Evolutionary conservation across 352 stramenopile species (phyloP), one percentile per base, ranked within the genome.

Genomic region (Pythium insidiosum): DNA sequence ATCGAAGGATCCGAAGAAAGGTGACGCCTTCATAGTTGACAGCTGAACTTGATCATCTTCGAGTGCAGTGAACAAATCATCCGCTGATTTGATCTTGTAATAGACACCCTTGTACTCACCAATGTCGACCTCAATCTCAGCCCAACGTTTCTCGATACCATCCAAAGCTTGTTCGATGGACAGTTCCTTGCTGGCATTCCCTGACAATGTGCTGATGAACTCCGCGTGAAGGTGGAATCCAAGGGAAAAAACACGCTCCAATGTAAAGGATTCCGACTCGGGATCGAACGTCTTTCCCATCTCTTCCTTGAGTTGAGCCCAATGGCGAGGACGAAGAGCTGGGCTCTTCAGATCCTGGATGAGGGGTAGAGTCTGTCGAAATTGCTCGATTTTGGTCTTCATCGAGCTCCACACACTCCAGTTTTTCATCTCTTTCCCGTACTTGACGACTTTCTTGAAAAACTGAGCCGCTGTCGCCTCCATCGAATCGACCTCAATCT

Each of bases 331-430:
- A 7, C 89, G 75, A 24, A 97, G 48, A 6, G 87, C 87, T 19
- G 86, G 84, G 28, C 86, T 96, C 51, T 96, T 95, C 1, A 97
- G 66, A 36, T 97, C 87, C 56, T 95, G 82, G 39, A 97, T 97
- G 4, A 97, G 56, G n/a, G 86, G 88, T 29, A 97, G 58, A 0
- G 86, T 96, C 43, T 95, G 87, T 13, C 96, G 72, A 49, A 88
- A 87, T 54, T 97, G 94, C 37, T 97, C 90, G 36, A 97, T 95
- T 46, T 96, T 98, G 2, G 87, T 82, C 49, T 94, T 89, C 68
- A 96, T 96, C 10, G 92, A 75, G 36, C 72, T 87, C 87, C 88
- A 97, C 19, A 85, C 80, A 1, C 68, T 69, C 89, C 89, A 97
- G 39, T 61, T 81, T 53, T 96, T 97, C 66, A 97, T 96, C 6